Evolutionary conservation across 148 eudicot genomes (phyloP).

Genomic region (Rhododendron simsii): DNA sequence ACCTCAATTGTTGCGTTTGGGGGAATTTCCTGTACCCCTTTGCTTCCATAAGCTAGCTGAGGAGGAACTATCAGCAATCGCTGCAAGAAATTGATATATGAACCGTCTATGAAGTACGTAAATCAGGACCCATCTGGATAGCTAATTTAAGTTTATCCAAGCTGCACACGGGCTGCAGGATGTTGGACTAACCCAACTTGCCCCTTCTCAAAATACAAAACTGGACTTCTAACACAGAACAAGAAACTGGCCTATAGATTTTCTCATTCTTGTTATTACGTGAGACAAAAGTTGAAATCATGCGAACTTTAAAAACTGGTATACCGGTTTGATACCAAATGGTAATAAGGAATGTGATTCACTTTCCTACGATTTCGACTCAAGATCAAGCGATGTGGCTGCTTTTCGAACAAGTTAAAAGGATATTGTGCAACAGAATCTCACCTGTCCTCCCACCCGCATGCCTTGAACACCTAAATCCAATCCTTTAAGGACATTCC

Average conservation of each 20-base stretch:
- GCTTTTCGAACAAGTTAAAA: not conserved
- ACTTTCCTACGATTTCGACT: not conserved
- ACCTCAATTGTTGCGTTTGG: slow-evolving; percentile 97
- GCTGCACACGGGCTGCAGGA: not conserved
- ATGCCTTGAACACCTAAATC: slow-evolving; percentile 93
- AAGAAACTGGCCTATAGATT: not conserved
- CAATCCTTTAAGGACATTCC: slow-evolving; percentile 77
- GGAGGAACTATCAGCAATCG: slow-evolving; percentile 83
- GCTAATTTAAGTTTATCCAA: not conserved
- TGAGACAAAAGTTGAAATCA: not conserved
- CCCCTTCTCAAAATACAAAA: not conserved
- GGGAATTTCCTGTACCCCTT: slow-evolving; percentile 98
- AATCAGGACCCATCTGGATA: not conserved
- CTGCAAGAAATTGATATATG: slow-evolving; percentile 31
- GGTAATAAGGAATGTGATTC: not conserved
- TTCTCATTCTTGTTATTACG: not conserved
- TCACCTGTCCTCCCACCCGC: slow-evolving; percentile 96
- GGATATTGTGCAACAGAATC: slow-evolving; percentile 3
- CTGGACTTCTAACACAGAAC: not conserved
- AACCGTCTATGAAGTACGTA: not conserved
- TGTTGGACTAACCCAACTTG: not conserved
- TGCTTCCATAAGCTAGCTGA: slow-evolving; percentile 89
- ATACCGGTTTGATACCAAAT: not conserved
- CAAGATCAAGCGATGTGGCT: not conserved
- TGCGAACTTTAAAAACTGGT: not conserved